Evolutionary conservation across 2,329 filamentous ascomycete genomes (phyloP), one percentile per base, ranked within the genome.

Genomic region (Alternaria conjuncta): DNA sequence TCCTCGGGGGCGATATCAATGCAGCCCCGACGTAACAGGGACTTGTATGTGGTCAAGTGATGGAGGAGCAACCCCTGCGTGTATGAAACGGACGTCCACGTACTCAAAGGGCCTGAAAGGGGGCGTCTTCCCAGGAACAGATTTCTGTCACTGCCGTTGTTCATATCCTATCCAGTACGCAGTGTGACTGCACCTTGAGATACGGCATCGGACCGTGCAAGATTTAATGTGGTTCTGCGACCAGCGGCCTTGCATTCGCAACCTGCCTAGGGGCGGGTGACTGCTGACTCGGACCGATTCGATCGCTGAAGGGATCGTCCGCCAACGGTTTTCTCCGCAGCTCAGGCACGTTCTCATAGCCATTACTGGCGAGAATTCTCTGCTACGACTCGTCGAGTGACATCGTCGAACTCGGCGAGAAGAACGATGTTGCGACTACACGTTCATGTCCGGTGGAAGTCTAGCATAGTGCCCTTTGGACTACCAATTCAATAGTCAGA

Each of bases 241-340:
- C 26, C 30, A 53, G 30, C 9, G 32, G 3, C 30, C 30, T 15
- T 41, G 9, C 13, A 8, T n/a, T 15, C 20, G 25, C 1, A 23
- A 23, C 2, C 20, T 1, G 11, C 2, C 21, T 2, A 32, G 5
- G 23, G 49, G 36, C 32, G 30, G 36, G 49, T 6, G 36, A 6
- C 36, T 12, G 49, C 9, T 36, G 2, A 41, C 6, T 53, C 49
- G 49, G 49, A 6, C 49, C 49, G 28, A 53, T 18, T 41, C 3
- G 13, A 53, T 15, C 36, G 30, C 36, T 53, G 49, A 36, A 32
- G 28, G 7, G 49, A 25, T 53, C 18, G 18, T n/a, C 21, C 18
- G 2, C 49, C 21, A 23, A 51, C 28, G 49, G 49, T 51, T 51
- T 36, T 32, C 18, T 51, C 49, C 49, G 49, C 49, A 51, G 28